Evolutionary conservation across 2,329 filamentous ascomycete species (phyloP), one percentile per base, ranked within the genome.

Genomic region (Cercospora zeina): DNA sequence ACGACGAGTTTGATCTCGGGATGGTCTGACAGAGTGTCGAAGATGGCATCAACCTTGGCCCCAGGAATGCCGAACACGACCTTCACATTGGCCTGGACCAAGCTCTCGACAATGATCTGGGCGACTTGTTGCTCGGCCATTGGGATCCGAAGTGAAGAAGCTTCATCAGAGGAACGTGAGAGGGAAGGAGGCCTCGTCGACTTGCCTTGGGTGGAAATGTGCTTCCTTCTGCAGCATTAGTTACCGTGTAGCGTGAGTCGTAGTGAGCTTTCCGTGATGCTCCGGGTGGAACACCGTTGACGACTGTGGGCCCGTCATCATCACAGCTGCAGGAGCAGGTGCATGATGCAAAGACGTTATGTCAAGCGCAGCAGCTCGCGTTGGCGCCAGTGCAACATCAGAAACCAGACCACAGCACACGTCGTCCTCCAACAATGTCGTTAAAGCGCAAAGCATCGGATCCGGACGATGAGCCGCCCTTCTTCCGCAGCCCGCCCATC

Each of bases 1-100:
- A 82, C 77, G 24, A 82, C 72, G 14, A 82, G 73, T 61, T 75
- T 74, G 71, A 81, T 80, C 62, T 80, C 78, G 1, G 78, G 76
- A 59, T 80, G 79, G 69, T 81, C 79, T 54, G 72, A 62, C 3
- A 81, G 72, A 4, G 74, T 76, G 69, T 81, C 78, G 72, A 81
- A 82, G 47, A 82, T 74, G 39, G 78, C 76, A 70, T 82, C 80
- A 58, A 82, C 77, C 65, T 80, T 80, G 30, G 62, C 62, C 16
- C 62, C 67, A 1, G 79, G 79, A 8, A 81, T 79, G 9, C 80
- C 80, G 59, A 81, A 81, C 55, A 81, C 78, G 30, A 78, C 70
- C 51, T 75, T 75, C 33, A 81, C 79, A 4, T 78, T 78, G 8
- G 80, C 79, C 67, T 77, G 74, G 70, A 75, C 64, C 45, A 75